These are phyloP conservation scores for Monotropa hypopitys DNA, from an alignment of 179 eudicot species.

Conservation along the genomic window DNA sequence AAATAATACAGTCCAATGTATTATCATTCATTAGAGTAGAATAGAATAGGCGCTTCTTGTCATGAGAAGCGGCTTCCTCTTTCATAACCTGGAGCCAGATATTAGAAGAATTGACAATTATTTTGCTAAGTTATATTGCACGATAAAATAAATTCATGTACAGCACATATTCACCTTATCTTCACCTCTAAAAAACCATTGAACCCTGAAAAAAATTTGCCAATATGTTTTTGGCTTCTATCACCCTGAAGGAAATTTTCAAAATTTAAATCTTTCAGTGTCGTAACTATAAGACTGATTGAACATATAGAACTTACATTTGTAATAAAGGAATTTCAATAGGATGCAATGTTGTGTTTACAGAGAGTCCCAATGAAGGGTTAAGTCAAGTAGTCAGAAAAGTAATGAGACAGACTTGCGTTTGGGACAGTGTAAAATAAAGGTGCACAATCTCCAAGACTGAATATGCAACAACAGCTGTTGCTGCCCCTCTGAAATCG, in stretches of 20 bases:
- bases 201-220: conserved; percentile 76
- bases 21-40: conserved; percentile 78
- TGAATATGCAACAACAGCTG: conserved; percentile 32
- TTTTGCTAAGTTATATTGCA: not conserved
- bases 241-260: conserved; percentile 48
- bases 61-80: conserved; percentile 53
- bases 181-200: conserved; percentile 90
- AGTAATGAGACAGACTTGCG: not conserved
- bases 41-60: conserved; percentile 69
- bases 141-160: not conserved
- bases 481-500: too few species aligned
- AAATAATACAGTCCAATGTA: conserved; percentile 59
- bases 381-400: not conserved
- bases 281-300: conserved; percentile 11
- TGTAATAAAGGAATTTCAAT: conserved; percentile 8
- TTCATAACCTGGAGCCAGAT: conserved; percentile 53
- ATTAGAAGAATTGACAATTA: conserved; percentile 1
- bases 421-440: not conserved
- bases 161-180: conserved; percentile 50
- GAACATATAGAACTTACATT: conserved; percentile 6
- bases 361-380: not conserved
- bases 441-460: conserved; percentile 55
- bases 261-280: conserved; percentile 15
- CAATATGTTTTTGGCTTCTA: conserved; percentile 52
- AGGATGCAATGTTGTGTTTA: not conserved